Percentiles rank a stretch among this genome's conserved stretches.
Conservation (phyloP, 371 early-diverging fungal genomes). For the Lichtheimia hyalospora region DNA sequence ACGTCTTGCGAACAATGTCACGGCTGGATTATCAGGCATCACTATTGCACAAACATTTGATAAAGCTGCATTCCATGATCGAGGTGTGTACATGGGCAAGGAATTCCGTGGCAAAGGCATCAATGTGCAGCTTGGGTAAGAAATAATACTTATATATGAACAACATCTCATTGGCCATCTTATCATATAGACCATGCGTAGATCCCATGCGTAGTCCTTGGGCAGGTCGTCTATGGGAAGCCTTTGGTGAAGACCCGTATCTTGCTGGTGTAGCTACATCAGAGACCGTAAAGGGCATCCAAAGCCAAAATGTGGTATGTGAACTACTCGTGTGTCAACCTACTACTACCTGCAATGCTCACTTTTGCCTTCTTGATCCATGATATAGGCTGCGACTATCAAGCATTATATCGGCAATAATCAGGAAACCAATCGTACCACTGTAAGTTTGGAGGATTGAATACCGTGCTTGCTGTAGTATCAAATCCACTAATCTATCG, state of each 20-base stretch:
- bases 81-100: slow-evolving; percentile 50
- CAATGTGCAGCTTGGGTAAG: slow-evolving; percentile 28
- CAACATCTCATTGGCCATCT: slow-evolving; percentile 16
- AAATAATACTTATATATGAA: no score
- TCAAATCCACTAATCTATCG: background rate
- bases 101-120: slow-evolving; percentile 52
- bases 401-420: slow-evolving; percentile 55
- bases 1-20: slow-evolving; percentile 33
- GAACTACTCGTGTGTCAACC: background rate
- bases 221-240: slow-evolving; percentile 60
- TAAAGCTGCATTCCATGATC: slow-evolving; percentile 35
- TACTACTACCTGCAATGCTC: no score
- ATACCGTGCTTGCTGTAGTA: no score
- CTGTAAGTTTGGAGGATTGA: slow-evolving; percentile 5
- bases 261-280: slow-evolving; percentile 35
- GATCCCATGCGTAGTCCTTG: slow-evolving; percentile 10
- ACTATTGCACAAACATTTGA: slow-evolving; percentile 58
- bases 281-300: slow-evolving; percentile 34
- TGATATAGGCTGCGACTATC: slow-evolving; percentile 40
- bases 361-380: background rate
- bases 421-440: slow-evolving; percentile 35
- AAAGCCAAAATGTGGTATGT: slow-evolving; percentile 42
- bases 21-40: slow-evolving; percentile 53
- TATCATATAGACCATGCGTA: slow-evolving; percentile 33
- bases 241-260: slow-evolving; percentile 61